Evolutionary conservation across 2,329 filamentous ascomycete genomes (phyloP).

Genomic region (Xylariales sp.): DNA sequence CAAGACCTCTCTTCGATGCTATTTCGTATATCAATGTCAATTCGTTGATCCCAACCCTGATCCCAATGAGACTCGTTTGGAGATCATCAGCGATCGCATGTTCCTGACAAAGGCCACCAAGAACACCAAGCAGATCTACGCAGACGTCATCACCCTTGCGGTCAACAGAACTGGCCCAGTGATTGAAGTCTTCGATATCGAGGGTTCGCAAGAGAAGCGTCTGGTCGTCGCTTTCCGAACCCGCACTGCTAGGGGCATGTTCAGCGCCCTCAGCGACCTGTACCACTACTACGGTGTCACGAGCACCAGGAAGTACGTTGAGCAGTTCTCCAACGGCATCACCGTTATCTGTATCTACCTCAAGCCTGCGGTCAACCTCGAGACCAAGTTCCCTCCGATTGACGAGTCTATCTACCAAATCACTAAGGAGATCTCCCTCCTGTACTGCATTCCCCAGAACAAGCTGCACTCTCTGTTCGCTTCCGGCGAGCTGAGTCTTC

Average conservation of each 20-base stretch:
- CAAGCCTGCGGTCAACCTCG: constrained; percentile 60
- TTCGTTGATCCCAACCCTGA: constrained; percentile 74
- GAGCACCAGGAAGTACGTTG: constrained; percentile 93
- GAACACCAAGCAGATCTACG: constrained; percentile 95
- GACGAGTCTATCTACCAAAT: constrained; percentile 97
- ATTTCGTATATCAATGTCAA: constrained; percentile 96
- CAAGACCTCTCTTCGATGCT: constrained; percentile 86
- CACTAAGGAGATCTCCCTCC: constrained; percentile 93
- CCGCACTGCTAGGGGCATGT: constrained; percentile 85
- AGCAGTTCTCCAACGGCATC: constrained; percentile 98
- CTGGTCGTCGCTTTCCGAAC: constrained; percentile 93
- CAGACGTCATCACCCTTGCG: constrained; percentile 84
- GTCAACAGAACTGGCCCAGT: constrained; percentile 86
- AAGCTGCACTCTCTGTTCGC: constrained; percentile 90
- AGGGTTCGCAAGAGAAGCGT: constrained; percentile 85
- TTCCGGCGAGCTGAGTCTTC: constrained; percentile 78
- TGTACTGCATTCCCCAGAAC: constrained; percentile 98
- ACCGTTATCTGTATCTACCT: constrained; percentile 96
- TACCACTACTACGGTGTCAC: constrained; percentile 99
- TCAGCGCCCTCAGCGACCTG: constrained; percentile 90
- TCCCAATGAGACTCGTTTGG: constrained; percentile 79
- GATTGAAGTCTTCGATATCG: constrained; percentile 96
- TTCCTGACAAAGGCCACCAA: constrained; percentile 94
- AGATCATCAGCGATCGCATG: constrained; percentile 86
- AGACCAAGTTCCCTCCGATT: constrained; percentile 67